Evolutionary conservation across 139 green algal species (phyloP).

Genomic region (Bryopsis sp.): DNA sequence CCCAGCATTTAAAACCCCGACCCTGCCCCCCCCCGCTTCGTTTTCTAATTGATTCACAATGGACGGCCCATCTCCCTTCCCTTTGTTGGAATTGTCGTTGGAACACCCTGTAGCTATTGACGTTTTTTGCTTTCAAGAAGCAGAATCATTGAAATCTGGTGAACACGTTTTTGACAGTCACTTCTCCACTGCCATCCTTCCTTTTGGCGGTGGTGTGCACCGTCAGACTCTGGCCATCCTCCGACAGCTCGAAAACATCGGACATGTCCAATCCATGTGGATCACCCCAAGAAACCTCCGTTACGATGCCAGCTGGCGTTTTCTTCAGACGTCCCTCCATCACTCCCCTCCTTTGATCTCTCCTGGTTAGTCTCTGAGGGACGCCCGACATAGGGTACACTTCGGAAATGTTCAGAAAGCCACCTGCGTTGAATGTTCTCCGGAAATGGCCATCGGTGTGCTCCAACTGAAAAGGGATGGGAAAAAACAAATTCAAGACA

Average conservation of each 20-base stretch:
- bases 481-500: too few relatives aligned
- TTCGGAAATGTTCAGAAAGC: constrained; percentile 17
- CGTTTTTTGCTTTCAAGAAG: too few relatives aligned
- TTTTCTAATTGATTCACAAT: too few relatives aligned
- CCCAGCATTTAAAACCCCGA: too few relatives aligned
- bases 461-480: too few relatives aligned
- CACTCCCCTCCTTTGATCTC: neutral
- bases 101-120: too few relatives aligned
- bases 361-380: neutral
- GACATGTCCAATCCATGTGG: constrained; percentile 4
- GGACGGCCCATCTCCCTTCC: too few relatives aligned
- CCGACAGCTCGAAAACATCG: constrained; percentile 4
- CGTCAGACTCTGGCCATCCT: constrained; percentile 7
- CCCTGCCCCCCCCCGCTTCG: too few relatives aligned
- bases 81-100: too few relatives aligned
- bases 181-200: neutral
- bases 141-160: too few relatives aligned
- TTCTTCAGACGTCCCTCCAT: constrained; percentile 5
- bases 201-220: constrained; percentile 7
- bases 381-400: constrained; percentile 3
- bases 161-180: constrained; percentile 10
- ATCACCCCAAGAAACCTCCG: constrained; percentile 6
- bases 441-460: neutral
- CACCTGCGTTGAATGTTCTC: constrained; percentile 13
- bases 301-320: neutral